Percentiles rank a stretch among this genome's conserved stretches.
Evolutionary conservation across 1,284 basidiomycete genomes (phyloP).

Genomic region (Taiwanofungus camphoratus): DNA sequence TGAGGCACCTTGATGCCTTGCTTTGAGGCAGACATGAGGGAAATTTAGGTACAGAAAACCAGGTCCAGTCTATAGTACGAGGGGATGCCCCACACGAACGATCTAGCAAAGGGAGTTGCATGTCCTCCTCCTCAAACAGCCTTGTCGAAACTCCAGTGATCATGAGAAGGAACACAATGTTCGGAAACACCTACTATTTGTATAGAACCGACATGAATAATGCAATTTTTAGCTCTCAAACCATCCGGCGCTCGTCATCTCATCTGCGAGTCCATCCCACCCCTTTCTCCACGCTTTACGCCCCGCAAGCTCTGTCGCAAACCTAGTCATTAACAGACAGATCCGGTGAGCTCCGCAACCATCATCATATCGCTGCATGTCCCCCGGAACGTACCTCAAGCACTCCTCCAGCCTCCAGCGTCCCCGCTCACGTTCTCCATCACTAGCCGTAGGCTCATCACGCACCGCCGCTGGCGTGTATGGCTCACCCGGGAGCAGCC

Average conservation of each 20-base stretch:
- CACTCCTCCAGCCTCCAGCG: slow-evolving; percentile 74
- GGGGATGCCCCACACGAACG: too few relatives aligned
- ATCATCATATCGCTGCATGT: neutral
- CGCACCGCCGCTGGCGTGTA: slow-evolving; percentile 55
- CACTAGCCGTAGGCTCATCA: slow-evolving; percentile 24
- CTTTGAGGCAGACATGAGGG: too few relatives aligned
- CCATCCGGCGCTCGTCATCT: slow-evolving; percentile 69
- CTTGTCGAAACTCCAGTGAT: too few relatives aligned
- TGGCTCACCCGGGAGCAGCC: slow-evolving; percentile 61
- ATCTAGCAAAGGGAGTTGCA: too few relatives aligned
- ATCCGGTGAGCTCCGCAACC: neutral
- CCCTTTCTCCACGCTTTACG: slow-evolving; percentile 53
- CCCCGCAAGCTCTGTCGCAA: slow-evolving; percentile 72
- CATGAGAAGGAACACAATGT: too few relatives aligned
- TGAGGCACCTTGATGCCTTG: too few relatives aligned
- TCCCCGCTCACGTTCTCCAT: slow-evolving; percentile 32
- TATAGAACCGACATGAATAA: too few relatives aligned
- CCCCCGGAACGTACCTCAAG: slow-evolving; percentile 42
- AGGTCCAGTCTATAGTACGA: too few relatives aligned
- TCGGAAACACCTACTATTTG: too few relatives aligned
- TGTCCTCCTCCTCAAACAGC: too few relatives aligned
- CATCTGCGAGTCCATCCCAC: slow-evolving; percentile 65
- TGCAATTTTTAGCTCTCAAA: slow-evolving; percentile 42
- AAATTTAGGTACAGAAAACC: too few relatives aligned
- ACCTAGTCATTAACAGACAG: slow-evolving; percentile 34